phyloP scores from a whole-genome alignment of 305 asterid species.

The Rubia tinctorum region DNA sequence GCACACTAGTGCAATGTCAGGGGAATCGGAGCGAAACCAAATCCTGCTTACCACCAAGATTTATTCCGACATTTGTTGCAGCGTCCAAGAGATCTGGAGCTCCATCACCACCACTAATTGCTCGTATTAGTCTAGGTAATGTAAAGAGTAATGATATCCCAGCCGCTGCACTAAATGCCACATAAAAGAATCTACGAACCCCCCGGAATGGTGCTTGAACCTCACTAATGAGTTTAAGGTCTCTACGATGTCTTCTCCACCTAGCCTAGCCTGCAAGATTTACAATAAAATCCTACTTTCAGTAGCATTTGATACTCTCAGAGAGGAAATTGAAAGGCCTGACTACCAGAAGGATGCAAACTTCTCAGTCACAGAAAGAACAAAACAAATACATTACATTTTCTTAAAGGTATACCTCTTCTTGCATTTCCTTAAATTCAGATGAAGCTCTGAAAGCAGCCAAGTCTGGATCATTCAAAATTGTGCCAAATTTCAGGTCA shows the following conservation, averaged over 20 bases:
- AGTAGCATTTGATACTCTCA: not conserved
- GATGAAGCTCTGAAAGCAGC: conserved; percentile 91
- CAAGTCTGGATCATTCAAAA: conserved; percentile 93
- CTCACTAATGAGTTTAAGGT: conserved; percentile 93
- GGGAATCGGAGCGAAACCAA: conserved; percentile 7
- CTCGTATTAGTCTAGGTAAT: conserved; percentile 65
- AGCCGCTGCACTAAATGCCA: conserved; percentile 86
- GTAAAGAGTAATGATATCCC: conserved; percentile 80
- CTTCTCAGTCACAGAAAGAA: not conserved
- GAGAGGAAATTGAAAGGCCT: not conserved
- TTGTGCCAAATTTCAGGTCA: conserved; percentile 79
- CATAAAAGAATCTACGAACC: conserved; percentile 76
- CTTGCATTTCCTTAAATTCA: conserved; percentile 91
- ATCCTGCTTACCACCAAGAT: conserved; percentile 61
- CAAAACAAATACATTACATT: conserved; percentile 9
- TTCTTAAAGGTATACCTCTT: conserved; percentile 63
- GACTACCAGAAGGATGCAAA: not conserved
- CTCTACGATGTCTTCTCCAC: conserved; percentile 97
- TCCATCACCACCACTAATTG: conserved; percentile 76
- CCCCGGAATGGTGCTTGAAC: conserved; percentile 99
- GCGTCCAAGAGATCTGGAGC: conserved; percentile 79
- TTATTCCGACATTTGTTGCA: conserved; percentile 68
- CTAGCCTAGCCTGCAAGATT: conserved; percentile 64
- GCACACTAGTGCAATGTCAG: not conserved
- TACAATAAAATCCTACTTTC: conserved; percentile 4